Base-by-base conservation (phyloP, 1,139 yeast genomes). In the Yamadazyma pseudoaaseri region DNA sequence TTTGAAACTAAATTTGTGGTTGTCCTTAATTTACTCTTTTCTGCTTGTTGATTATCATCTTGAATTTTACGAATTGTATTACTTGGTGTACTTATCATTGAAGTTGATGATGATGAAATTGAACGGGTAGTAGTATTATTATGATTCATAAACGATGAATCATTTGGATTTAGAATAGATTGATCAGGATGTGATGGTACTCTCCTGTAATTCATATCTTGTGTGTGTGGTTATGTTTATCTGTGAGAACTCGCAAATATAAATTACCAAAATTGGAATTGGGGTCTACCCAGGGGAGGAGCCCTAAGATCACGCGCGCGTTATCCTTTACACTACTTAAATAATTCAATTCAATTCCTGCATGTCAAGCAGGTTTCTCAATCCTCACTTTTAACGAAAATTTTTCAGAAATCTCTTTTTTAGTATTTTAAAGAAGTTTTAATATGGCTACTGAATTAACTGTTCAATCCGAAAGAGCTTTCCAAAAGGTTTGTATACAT, bases 401-500 rank as follows among this genome's bases (percentile, higher is more conserved):
- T 40, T 45, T 44, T 41, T 44, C 47, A 24, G 28, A 18, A 20
- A 15, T 24, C 28, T 30, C 33, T 36, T 39, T 39, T 35, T 37
- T 31, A 29, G 30, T 27, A 29, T 36, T 26, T 30, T 21, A 23
- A 14, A 30, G 33, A 25, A 29, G 27, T 35, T 32, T 51, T 56
- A 68, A 77, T 78, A 92, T 92, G 97, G 95, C 97, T 73, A 86
- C 97, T 75, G 99, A 92, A 85, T 89, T 92, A 80, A 89, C 96
- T 73, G 99, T 94, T 79, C 99, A 92, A 85, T 86, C 97, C 70
- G 98, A 94, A 83, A 92, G 96, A 80, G 98, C 98, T 86, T 92
- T 84, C 96, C 98, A 92, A 85, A 94, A 92, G 95, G 95, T 86
- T 79, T 70, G 94, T 75, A 59, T 42, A 18, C 21, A 18, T 10